Percentiles rank a stretch among this genome's conserved stretches.
Conservation (phyloP, 129 eudicot genomes). For the Lactuca saligna region DNA sequence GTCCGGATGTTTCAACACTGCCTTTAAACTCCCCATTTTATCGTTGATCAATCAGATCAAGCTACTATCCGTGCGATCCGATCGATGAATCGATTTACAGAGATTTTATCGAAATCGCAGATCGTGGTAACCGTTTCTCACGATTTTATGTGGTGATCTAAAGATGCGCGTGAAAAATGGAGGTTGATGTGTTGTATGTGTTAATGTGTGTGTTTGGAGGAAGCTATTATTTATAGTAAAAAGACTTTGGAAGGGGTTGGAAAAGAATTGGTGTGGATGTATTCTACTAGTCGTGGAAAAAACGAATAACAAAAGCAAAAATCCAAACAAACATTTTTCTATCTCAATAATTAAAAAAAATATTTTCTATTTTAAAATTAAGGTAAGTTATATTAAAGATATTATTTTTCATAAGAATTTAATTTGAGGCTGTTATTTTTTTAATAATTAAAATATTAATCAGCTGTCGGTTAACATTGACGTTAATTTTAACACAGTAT, state of each 20-base stretch:
- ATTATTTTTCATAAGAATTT: no score
- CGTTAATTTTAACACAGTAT: no score
- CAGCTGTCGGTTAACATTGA: no score
- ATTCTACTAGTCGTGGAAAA: neutral
- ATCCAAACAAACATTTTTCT: neutral
- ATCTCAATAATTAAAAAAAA: neutral
- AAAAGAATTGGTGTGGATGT: neutral
- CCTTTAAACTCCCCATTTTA: slow-evolving; percentile 73
- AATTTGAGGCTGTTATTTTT: no score
- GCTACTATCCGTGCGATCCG: neutral
- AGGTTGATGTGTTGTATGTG: slow-evolving; percentile 15
- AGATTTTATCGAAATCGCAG: neutral
- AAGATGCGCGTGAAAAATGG: slow-evolving; percentile 16
- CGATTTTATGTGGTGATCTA: slow-evolving; percentile 20
- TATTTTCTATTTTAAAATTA: no score
- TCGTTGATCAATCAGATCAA: slow-evolving; percentile 8
- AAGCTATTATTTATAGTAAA: slow-evolving; percentile 19
- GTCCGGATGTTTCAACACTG: slow-evolving; percentile 81
- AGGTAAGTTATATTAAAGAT: no score
- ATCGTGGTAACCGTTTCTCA: neutral
- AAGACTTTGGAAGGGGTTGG: neutral
- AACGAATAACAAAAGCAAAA: no score
- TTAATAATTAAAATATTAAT: no score
- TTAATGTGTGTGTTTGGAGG: neutral
- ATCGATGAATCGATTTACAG: slow-evolving; percentile 5